Evolutionary conservation across 2,329 filamentous ascomycete genomes (phyloP).

Genomic region (Tolypocladium tundrense): DNA sequence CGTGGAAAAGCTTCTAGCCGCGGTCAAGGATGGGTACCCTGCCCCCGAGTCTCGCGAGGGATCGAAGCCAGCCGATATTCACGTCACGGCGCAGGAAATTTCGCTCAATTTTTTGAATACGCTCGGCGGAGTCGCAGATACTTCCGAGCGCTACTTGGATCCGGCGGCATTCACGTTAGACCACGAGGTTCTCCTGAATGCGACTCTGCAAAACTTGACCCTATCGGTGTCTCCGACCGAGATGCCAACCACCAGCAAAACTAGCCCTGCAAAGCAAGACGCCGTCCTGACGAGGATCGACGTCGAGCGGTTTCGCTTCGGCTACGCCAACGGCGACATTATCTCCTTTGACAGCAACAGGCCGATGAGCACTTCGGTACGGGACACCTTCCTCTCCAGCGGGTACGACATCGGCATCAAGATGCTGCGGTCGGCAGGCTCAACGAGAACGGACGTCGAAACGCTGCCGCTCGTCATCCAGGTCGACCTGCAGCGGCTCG

Average conservation of each 20-base stretch:
- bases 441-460: slow-evolving; percentile 50
- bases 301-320: slow-evolving; percentile 49
- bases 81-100: slow-evolving; percentile 36
- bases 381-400: slow-evolving; percentile 45
- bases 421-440: slow-evolving; percentile 32
- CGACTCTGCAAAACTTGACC: slow-evolving; percentile 34
- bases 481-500: slow-evolving; percentile 69
- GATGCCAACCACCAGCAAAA: slow-evolving; percentile 5
- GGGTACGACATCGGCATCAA: slow-evolving; percentile 49
- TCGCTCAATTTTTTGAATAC: slow-evolving; percentile 47
- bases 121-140: slow-evolving; percentile 41
- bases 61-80: slow-evolving; percentile 25
- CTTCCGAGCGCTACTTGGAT: slow-evolving; percentile 33
- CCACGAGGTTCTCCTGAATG: slow-evolving; percentile 42
- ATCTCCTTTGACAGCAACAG: slow-evolving; percentile 49
- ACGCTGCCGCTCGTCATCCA: slow-evolving; percentile 69
- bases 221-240: slow-evolving; percentile 15
- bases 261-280: slow-evolving; percentile 14
- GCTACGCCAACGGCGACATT: slow-evolving; percentile 52
- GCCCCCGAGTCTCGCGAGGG: slow-evolving; percentile 6
- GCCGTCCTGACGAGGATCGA: slow-evolving; percentile 27
- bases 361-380: slow-evolving; percentile 48
- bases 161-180: slow-evolving; percentile 28
- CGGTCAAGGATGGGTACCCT: slow-evolving; percentile 21
- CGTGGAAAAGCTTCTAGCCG: slow-evolving; percentile 36